Base-by-base conservation (phyloP, 164 flowering plant species). In the Platanus orientalis region DNA sequence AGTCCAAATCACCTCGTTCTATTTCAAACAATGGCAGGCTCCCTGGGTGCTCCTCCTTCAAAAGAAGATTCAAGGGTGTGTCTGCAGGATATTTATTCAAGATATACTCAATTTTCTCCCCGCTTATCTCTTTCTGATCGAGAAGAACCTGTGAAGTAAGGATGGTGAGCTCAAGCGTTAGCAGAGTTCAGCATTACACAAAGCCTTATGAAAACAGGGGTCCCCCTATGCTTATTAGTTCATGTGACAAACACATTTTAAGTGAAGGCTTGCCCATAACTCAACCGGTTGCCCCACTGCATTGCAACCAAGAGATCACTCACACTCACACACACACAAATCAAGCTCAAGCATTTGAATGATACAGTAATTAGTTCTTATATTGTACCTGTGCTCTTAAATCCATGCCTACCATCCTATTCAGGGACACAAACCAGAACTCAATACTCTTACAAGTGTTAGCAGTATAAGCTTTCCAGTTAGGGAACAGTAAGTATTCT, bases 31-130 rank as follows among this genome's bases (percentile, higher is more conserved):
- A 80, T 6, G 88, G 84, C 51, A 94, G 70, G 75, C 84, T 83
- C 47, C 87, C 97, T 0, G 95, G 97, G 69, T 84, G 82, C 68
- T 86, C 88, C 74, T 94, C 96, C 63, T 84, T 76, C 70, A 91
- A 63, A 28, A 94, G 79, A 63, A 67, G 80, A 60, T 70, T 76
- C 13, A 79, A 29, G 2, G 91, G 95, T 17, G 87, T 87, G 58
- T 89, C 81, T 24, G 83, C 78, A 58, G 98, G 97, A 73, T 94
- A 91, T 13, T 68, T 80, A 57, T 84, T 63, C 57, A 94, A 57
- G 40, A 94, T 89, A 61, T 60, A 78, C 54, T 94, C 92, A 6
- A 91, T 83, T 60, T 86, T 84, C 47, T 84, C 86, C 47, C 96
- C 97, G 61, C 83, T 80, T 49, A 91, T 84, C 81, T 89, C 96